These are phyloP conservation scores for Hymenoscyphus albidus DNA, from an alignment of 2,329 filamentous ascomycete genomes.

Conservation along the genomic window DNA sequence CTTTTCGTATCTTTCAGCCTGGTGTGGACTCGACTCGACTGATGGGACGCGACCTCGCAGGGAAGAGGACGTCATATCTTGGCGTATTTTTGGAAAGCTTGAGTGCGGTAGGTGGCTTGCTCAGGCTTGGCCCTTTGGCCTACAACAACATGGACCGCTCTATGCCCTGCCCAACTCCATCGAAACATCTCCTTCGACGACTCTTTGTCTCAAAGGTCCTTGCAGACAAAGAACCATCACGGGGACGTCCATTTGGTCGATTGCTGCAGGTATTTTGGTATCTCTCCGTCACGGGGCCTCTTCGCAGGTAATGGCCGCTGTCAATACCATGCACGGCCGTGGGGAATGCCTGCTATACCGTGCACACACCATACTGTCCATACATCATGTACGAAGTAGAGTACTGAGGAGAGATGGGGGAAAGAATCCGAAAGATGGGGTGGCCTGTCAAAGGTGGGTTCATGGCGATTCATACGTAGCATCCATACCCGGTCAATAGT, in stretches of 20 bases:
- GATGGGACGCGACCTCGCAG: neutral
- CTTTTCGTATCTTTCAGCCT: neutral
- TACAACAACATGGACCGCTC: too few species aligned
- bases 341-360: neutral
- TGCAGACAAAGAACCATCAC: neutral
- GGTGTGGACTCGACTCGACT: too few species aligned
- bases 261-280: neutral
- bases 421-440: too few species aligned
- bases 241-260: neutral
- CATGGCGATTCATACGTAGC: too few species aligned
- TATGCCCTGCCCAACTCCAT: neutral
- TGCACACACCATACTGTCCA: neutral
- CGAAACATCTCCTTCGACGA: too few species aligned
- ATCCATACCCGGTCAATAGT: too few species aligned
- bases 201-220: neutral
- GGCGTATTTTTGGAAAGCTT: neutral
- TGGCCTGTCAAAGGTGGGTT: too few species aligned
- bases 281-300: neutral
- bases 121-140: neutral
- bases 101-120: too few species aligned
- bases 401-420: too few species aligned
- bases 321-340: neutral
- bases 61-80: neutral
- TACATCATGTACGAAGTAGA: neutral
- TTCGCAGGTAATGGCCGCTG: neutral